Evolutionary conservation across 495 filamentous ascomycete species (phyloP).

Genomic region (Cercophora samala): DNA sequence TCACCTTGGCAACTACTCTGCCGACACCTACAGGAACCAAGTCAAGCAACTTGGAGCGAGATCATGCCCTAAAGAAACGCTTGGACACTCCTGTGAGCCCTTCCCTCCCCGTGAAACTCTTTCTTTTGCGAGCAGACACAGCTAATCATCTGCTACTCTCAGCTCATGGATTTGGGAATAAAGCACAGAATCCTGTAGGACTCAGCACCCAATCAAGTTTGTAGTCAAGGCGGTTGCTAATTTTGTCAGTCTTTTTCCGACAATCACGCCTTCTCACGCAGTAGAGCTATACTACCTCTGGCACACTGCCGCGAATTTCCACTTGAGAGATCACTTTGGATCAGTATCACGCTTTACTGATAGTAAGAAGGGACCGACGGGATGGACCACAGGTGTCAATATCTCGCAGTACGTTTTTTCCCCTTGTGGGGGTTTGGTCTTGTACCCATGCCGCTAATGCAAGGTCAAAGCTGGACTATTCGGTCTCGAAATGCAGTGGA

Average conservation of each 20-base stretch:
- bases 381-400: conserved; percentile 19
- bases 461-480: not conserved
- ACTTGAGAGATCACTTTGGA: conserved; percentile 16
- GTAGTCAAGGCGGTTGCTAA: not conserved
- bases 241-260: conserved; percentile 8
- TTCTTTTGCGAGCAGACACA: not conserved
- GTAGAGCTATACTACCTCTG: not conserved
- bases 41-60: not conserved
- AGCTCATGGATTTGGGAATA: not conserved
- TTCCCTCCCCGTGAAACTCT: not conserved
- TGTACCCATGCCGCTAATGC: not conserved
- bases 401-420: conserved; percentile 11
- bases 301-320: not conserved
- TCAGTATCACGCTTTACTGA: conserved; percentile 17
- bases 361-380: conserved; percentile 1
- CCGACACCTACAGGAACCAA: too few relatives aligned
- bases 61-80: not conserved
- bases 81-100: not conserved
- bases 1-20: not conserved
- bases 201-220: not conserved
- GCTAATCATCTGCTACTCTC: not conserved
- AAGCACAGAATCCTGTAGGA: conserved; percentile 1
- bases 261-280: conserved; percentile 9
- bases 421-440: not conserved
- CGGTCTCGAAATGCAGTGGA: conserved; percentile 5